Percentiles rank a stretch among this genome's conserved stretches.
Evolutionary conservation across 768 basidiomycete species (phyloP).

Genomic region (Bullera alba): DNA sequence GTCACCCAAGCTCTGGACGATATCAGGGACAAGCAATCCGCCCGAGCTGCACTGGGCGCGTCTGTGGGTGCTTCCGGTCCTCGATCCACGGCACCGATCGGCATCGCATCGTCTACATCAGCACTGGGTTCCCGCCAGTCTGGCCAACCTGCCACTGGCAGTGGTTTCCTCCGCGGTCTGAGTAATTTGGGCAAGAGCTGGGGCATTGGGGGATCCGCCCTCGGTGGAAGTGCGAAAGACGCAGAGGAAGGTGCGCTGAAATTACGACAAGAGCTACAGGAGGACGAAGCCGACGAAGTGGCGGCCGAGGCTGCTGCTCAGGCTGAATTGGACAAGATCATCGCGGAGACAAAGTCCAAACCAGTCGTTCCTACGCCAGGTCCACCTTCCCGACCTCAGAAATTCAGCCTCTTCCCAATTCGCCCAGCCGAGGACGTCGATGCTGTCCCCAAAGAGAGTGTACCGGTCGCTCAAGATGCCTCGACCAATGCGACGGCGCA

Average conservation of each 20-base stretch:
- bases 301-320: conserved; percentile 17
- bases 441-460: no score
- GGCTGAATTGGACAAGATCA: no score
- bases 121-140: not conserved
- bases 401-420: no score
- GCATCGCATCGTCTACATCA: not conserved
- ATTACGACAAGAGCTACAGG: conserved; percentile 22
- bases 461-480: no score
- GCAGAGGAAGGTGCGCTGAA: conserved; percentile 25
- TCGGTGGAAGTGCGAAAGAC: conserved; percentile 10
- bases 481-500: no score
- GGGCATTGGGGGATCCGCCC: conserved; percentile 17
- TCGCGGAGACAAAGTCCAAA: no score
- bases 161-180: conserved; percentile 34
- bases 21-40: conserved; percentile 22
- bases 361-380: no score
- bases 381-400: no score
- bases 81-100: conserved; percentile 1
- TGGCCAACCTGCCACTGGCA: conserved; percentile 17
- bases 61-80: conserved; percentile 2
- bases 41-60: conserved; percentile 15
- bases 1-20: conserved; percentile 33
- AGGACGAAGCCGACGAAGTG: conserved; percentile 18
- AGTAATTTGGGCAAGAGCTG: conserved; percentile 23
- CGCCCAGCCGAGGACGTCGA: no score